Evolutionary conservation across 345 rosid genomes (phyloP).

Genomic region (Toxicodendron radicans): DNA sequence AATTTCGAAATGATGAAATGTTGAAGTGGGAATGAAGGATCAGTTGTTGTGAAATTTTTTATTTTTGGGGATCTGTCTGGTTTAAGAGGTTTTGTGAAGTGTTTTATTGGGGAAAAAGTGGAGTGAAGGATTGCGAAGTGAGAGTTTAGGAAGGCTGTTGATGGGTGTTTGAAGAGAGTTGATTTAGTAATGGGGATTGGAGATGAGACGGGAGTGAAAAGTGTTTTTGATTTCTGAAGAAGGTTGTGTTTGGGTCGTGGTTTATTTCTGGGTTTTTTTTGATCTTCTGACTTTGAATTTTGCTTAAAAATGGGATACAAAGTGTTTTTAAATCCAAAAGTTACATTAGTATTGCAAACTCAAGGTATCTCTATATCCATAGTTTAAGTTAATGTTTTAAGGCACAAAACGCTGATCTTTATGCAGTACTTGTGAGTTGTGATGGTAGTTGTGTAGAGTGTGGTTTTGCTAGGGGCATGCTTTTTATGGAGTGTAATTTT

Average conservation of each 20-base stretch:
- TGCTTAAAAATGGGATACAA: too few relatives aligned
- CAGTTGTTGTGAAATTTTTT: neutral
- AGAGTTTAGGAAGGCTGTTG: neutral
- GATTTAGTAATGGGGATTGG: neutral
- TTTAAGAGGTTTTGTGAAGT: neutral
- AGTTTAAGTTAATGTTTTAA: too few relatives aligned
- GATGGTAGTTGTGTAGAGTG: neutral
- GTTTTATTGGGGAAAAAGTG: neutral
- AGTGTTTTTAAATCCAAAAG: neutral
- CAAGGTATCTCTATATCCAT: too few relatives aligned
- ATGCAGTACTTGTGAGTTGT: neutral
- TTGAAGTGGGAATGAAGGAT: neutral
- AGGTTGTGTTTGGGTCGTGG: neutral
- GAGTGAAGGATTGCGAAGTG: neutral
- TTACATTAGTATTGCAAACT: neutral
- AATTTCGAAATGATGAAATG: neutral
- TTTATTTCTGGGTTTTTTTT: too few relatives aligned
- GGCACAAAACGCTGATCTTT: neutral
- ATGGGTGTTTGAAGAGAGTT: neutral
- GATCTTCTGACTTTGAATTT: too few relatives aligned
- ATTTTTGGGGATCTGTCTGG: constrained; percentile 3
- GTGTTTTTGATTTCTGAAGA: neutral
- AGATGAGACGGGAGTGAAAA: neutral
- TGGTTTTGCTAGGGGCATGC: neutral
- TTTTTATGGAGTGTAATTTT: neutral